Conservation (phyloP, 2,329 filamentous ascomycete species). For the Dothiorella sarmentorum region DNA sequence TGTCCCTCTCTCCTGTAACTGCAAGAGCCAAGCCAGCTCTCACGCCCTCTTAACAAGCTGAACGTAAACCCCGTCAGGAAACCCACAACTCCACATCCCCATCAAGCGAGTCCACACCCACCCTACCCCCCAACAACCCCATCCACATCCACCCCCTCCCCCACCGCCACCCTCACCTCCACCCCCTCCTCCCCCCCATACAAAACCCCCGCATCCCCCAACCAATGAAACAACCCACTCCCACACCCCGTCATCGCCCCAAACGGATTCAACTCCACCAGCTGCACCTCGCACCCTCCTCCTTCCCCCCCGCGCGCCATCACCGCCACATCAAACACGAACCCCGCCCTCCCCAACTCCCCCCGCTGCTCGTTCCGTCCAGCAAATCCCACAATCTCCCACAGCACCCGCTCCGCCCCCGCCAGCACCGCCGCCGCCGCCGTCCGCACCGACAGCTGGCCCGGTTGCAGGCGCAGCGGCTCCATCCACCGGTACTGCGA, state of each 20-base stretch:
- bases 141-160: too few species aligned
- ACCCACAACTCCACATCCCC: too few species aligned
- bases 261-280: constrained; percentile 49
- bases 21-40: too few species aligned
- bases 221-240: constrained; percentile 48
- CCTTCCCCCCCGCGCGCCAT: constrained; percentile 24
- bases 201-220: constrained; percentile 36
- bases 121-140: too few species aligned
- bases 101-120: too few species aligned
- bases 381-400: neutral
- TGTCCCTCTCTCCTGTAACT: too few species aligned
- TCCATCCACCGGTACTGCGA: neutral
- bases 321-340: constrained; percentile 45
- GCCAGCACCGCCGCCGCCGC: neutral
- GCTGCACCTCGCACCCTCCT: constrained; percentile 22
- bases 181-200: constrained; percentile 31
- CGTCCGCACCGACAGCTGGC: neutral
- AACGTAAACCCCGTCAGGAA: too few species aligned
- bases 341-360: constrained; percentile 25
- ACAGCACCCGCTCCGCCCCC: neutral
- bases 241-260: constrained; percentile 45
- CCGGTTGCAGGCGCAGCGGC: neutral
- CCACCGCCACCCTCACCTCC: neutral
- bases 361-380: neutral
- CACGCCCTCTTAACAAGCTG: too few species aligned